These are phyloP conservation scores for Metschnikowia lachancei DNA, from an alignment of 805 yeast species.

Conservation along the genomic window DNA sequence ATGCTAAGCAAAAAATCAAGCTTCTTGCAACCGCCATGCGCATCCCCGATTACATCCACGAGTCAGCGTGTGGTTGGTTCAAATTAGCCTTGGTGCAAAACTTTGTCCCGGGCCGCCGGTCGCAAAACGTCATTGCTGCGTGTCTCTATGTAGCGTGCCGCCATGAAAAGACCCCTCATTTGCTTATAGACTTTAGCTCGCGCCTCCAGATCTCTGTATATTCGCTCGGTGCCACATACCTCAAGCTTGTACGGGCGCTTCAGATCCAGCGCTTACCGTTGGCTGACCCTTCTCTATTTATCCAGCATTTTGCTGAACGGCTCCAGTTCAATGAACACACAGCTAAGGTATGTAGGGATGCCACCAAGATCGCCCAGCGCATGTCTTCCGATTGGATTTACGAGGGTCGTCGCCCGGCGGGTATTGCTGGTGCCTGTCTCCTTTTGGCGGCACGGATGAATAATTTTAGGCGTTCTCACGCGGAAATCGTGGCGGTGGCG, in stretches of 20 bases:
- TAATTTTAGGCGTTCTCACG: slow-evolving; percentile 84
- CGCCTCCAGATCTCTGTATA: slow-evolving; percentile 86
- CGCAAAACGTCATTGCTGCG: slow-evolving; percentile 93
- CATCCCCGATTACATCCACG: slow-evolving; percentile 82
- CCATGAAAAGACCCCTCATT: slow-evolving; percentile 84
- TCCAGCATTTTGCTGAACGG: slow-evolving; percentile 89
- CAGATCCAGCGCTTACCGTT: slow-evolving; percentile 76
- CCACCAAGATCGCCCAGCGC: slow-evolving; percentile 78
- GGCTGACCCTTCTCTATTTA: slow-evolving; percentile 91
- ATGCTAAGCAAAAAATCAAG: slow-evolving; percentile 75
- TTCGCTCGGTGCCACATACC: slow-evolving; percentile 92
- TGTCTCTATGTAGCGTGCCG: slow-evolving; percentile 95
- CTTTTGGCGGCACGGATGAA: slow-evolving; percentile 95
- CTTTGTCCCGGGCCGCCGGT: slow-evolving; percentile 95
- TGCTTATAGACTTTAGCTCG: slow-evolving; percentile 93
- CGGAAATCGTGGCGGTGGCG: slow-evolving; percentile 92
- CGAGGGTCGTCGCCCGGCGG: slow-evolving; percentile 97
- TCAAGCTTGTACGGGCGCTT: slow-evolving; percentile 85
- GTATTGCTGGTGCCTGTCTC: slow-evolving; percentile 96
- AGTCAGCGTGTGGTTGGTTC: slow-evolving; percentile 87
- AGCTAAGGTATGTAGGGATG: slow-evolving; percentile 80
- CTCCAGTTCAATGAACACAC: slow-evolving; percentile 75
- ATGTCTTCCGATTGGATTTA: slow-evolving; percentile 96
- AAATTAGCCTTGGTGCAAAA: slow-evolving; percentile 79
- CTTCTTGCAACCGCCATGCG: slow-evolving; percentile 75